Conservation (phyloP, 78 protist genomes). For the Andalucia godoyi region DNA sequence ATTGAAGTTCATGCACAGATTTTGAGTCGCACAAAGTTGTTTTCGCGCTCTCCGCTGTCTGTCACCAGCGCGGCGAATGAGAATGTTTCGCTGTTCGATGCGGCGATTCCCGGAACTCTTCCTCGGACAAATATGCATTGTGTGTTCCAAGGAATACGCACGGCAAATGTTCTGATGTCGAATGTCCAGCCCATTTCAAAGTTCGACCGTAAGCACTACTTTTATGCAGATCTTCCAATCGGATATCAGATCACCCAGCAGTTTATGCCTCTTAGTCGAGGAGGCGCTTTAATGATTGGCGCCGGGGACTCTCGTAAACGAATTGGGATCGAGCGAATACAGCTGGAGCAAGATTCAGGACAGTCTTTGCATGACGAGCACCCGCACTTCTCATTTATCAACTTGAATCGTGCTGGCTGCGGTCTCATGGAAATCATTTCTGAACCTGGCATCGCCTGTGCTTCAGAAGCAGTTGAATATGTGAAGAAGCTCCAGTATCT, state of each 20-base stretch:
- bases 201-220: constrained; percentile 81
- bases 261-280: neutral
- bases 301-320: neutral
- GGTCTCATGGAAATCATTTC: constrained; percentile 76
- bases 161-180: constrained; percentile 45
- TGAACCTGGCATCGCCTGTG: constrained; percentile 25
- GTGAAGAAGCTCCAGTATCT: constrained; percentile 40
- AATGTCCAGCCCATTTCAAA: constrained; percentile 11
- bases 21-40: constrained; percentile 12
- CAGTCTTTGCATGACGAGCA: neutral
- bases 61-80: constrained; percentile 2
- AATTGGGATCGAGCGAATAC: neutral
- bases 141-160: constrained; percentile 58
- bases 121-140: constrained; percentile 19
- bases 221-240: constrained; percentile 66
- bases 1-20: constrained; percentile 44
- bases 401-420: constrained; percentile 71
- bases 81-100: constrained; percentile 1
- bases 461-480: constrained; percentile 49
- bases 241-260: constrained; percentile 82
- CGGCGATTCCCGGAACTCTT: constrained; percentile 20
- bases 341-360: constrained; percentile 15
- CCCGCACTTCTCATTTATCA: constrained; percentile 12
- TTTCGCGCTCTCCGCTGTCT: constrained; percentile 7
- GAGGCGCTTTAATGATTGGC: neutral